These are phyloP conservation scores for Acarospora socialis DNA, from an alignment of 2,329 filamentous ascomycete genomes.

Conservation along the genomic window DNA sequence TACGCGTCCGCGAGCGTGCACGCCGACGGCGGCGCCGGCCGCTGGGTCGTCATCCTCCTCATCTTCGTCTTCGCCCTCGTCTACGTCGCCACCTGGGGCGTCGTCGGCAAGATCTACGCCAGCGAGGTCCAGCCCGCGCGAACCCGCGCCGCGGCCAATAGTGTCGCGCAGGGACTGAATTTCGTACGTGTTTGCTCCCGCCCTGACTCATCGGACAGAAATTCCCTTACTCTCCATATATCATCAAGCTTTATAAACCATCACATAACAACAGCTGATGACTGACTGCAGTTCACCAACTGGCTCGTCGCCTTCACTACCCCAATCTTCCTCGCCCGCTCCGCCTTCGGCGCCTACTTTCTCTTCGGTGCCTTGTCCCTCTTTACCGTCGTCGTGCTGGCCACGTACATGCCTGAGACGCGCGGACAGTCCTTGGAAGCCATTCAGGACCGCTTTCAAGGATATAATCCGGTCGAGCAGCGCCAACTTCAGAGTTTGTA, in stretches of 20 bases:
- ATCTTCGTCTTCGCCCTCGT: constrained; percentile 37
- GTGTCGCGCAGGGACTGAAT: constrained; percentile 38
- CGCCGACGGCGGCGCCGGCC: constrained; percentile 22
- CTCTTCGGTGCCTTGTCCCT: constrained; percentile 30
- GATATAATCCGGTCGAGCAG: too few species aligned
- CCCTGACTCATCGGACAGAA: too few species aligned
- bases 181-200: constrained; percentile 25
- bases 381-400: constrained; percentile 25
- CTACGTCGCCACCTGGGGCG: constrained; percentile 38
- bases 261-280: too few species aligned
- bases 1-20: constrained; percentile 36
- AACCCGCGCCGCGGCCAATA: constrained; percentile 41
- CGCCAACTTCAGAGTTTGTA: too few species aligned
- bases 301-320: constrained; percentile 32
- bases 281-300: constrained; percentile 21
- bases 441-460: constrained; percentile 34
- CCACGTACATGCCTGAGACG: constrained; percentile 37
- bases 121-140: constrained; percentile 43
- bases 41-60: constrained; percentile 37
- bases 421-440: constrained; percentile 34
- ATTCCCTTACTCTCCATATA: too few species aligned
- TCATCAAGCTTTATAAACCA: too few species aligned
- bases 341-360: constrained; percentile 32
- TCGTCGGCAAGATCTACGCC: constrained; percentile 42
- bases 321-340: constrained; percentile 29